Conservation (phyloP, 495 filamentous ascomycete genomes). For the Neurospora sp. region DNA sequence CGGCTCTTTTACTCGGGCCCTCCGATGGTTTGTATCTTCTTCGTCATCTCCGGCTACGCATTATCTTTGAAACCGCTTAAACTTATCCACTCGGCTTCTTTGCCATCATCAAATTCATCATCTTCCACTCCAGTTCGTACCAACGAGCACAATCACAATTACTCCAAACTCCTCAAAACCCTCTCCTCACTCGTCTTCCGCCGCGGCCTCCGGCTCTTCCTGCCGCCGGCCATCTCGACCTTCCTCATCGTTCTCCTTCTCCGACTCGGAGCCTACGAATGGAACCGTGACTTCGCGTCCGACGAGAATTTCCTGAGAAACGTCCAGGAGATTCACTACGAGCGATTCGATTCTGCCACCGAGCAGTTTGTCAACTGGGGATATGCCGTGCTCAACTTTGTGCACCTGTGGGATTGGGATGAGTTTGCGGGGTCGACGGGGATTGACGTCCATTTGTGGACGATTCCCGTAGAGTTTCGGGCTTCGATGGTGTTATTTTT, state of each 20-base stretch:
- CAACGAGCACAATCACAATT: slow-evolving; percentile 6
- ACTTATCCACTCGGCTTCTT: slow-evolving; percentile 29
- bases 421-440: slow-evolving; percentile 31
- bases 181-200: slow-evolving; percentile 58
- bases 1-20: slow-evolving; percentile 57
- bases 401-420: slow-evolving; percentile 33
- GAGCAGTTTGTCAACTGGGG: slow-evolving; percentile 27
- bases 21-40: slow-evolving; percentile 67
- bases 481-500: slow-evolving; percentile 57
- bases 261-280: slow-evolving; percentile 38
- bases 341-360: slow-evolving; percentile 8
- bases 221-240: slow-evolving; percentile 53
- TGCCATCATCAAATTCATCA: background rate
- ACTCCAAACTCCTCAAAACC: slow-evolving; percentile 18
- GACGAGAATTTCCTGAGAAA: slow-evolving; percentile 26
- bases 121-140: slow-evolving; percentile 19
- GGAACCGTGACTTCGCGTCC: slow-evolving; percentile 30
- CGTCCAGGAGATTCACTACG: slow-evolving; percentile 33
- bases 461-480: slow-evolving; percentile 61
- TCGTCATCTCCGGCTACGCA: slow-evolving; percentile 66
- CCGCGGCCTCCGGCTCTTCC: slow-evolving; percentile 53
- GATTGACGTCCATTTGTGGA: slow-evolving; percentile 63
- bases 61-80: slow-evolving; percentile 55
- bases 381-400: slow-evolving; percentile 23
- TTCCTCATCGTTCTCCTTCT: slow-evolving; percentile 47